Evolutionary conservation across 2,329 filamentous ascomycete species (phyloP), one percentile per base, ranked within the genome.

Genomic region (Byssothecium circinans): DNA sequence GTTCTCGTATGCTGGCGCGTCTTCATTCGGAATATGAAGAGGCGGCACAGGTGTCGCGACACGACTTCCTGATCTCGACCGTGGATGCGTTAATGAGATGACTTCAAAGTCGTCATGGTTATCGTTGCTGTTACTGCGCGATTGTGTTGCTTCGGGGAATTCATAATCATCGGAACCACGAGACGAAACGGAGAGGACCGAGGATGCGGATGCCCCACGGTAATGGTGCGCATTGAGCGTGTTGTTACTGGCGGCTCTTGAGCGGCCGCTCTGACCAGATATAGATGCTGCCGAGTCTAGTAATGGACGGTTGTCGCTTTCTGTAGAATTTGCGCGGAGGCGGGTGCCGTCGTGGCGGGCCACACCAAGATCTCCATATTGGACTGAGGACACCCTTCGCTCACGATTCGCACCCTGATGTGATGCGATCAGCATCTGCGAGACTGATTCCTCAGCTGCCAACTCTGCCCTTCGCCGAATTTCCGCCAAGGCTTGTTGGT

Each of bases 311-410:
- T 83, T 77, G 64, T 92, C 87, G 60, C 85, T 89, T 57, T 91
- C 88, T 15, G 77, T 79, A 53, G 86, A 91, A 61, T 85, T 87
- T 29, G 86, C 86, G 23, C 89, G 80, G 22, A 94, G 72, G 37
- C 89, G 78, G 1, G 87, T 89, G 41, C 89, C 89, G 59, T 94
- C 89, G 60, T 88, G 87, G 36, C 86, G 78, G 0, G 87, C 88
- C 12, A 91, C 81, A 27, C 89, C 89, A 4, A 94, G 70, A 34
- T 89, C 86, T 8, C 81, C 86, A 59, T 94, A 94, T 35, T 84
- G 84, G 15, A 94, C 89, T 46, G 84, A 86, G 36, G 86, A 88
- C 3, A 90, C 84, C 14, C 86, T 80, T 20, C 86, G 79, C 47
- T 87, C 81, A 15, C 88, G 79, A 51, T 78, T 77, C 12, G 80